Conservation (phyloP, 1,284 basidiomycete species). For the Rhodotorula sp. region DNA sequence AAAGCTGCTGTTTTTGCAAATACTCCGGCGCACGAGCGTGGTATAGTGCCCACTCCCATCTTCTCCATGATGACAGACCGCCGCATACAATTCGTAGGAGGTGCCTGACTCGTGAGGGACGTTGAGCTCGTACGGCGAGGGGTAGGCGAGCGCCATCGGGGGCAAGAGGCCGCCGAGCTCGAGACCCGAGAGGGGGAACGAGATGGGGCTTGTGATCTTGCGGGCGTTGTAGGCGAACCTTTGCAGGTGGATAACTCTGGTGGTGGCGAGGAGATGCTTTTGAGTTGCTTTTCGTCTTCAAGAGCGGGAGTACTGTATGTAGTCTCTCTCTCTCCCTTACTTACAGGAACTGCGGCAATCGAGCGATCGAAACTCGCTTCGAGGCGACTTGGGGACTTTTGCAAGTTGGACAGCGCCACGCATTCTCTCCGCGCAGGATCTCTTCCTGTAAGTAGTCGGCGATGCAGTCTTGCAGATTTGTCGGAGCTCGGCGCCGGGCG, state of each 20-base stretch:
- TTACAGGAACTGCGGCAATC: constrained; percentile 60
- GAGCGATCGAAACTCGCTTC: constrained; percentile 79
- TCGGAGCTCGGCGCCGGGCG: constrained; percentile 52
- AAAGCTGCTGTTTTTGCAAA: too few species aligned
- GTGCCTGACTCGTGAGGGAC: constrained; percentile 32
- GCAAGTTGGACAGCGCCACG: constrained; percentile 92
- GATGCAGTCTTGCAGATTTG: constrained; percentile 62
- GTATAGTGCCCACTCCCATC: constrained; percentile 76
- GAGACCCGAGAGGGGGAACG: constrained; percentile 72
- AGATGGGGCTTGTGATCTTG: constrained; percentile 58
- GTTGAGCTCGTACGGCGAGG: constrained; percentile 3
- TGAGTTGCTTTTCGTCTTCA: background rate
- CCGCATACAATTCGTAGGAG: constrained; percentile 51
- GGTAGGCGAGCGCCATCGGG: constrained; percentile 44
- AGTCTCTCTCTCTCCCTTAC: constrained; percentile 44
- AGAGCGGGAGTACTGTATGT: background rate
- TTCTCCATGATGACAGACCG: constrained; percentile 62
- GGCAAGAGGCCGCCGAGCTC: constrained; percentile 93
- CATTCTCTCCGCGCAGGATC: constrained; percentile 85
- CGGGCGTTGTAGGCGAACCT: constrained; percentile 89
- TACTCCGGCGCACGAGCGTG: constrained; percentile 27
- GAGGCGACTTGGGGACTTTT: constrained; percentile 74
- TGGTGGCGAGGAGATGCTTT: constrained; percentile 48
- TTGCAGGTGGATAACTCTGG: constrained; percentile 85
- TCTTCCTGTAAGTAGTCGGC: constrained; percentile 88